Evolutionary conservation across 495 filamentous ascomycete species (phyloP).

Genomic region (Mycothermus thermophilus): DNA sequence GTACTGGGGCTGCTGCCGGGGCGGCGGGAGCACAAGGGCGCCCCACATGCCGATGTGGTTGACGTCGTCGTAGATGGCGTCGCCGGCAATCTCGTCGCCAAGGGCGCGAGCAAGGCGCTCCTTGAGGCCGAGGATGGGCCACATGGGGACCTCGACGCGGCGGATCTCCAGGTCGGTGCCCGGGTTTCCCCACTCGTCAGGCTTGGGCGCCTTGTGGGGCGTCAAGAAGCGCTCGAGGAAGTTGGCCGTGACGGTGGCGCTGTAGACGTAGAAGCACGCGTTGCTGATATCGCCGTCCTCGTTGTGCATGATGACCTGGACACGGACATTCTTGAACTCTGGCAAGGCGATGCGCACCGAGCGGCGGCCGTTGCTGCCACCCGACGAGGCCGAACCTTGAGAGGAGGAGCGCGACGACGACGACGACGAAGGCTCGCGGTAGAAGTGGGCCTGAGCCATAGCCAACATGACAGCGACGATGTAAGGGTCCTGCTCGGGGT

Average conservation of each 20-base stretch:
- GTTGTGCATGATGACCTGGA: constrained; percentile 28
- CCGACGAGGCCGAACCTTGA: too few relatives aligned
- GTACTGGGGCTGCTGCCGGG: background rate
- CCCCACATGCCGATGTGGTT: constrained; percentile 25
- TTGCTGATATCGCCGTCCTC: constrained; percentile 16
- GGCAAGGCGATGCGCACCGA: constrained; percentile 6
- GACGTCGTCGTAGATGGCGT: constrained; percentile 17
- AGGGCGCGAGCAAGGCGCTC: constrained; percentile 34
- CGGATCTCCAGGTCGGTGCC: constrained; percentile 18
- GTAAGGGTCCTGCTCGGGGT: constrained; percentile 29
- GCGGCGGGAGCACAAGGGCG: constrained; percentile 9
- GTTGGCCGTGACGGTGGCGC: constrained; percentile 22
- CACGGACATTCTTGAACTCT: constrained; percentile 22
- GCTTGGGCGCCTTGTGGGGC: constrained; percentile 17
- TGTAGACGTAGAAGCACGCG: constrained; percentile 30
- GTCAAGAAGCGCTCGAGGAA: constrained; percentile 27
- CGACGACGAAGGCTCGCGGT: constrained; percentile 9
- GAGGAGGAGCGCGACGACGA: constrained; percentile 9
- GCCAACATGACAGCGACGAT: constrained; percentile 28
- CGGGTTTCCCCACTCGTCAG: background rate
- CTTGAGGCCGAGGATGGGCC: constrained; percentile 34
- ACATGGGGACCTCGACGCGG: constrained; percentile 26
- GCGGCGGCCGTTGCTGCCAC: constrained; percentile 4
- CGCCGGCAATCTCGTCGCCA: constrained; percentile 25
- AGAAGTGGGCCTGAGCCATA: constrained; percentile 34